A percentile compares a stretch with the other conserved stretches of the same genome.
Evolutionary conservation across 129 eudicot species (phyloP).

Genomic region (Solidago caesia): DNA sequence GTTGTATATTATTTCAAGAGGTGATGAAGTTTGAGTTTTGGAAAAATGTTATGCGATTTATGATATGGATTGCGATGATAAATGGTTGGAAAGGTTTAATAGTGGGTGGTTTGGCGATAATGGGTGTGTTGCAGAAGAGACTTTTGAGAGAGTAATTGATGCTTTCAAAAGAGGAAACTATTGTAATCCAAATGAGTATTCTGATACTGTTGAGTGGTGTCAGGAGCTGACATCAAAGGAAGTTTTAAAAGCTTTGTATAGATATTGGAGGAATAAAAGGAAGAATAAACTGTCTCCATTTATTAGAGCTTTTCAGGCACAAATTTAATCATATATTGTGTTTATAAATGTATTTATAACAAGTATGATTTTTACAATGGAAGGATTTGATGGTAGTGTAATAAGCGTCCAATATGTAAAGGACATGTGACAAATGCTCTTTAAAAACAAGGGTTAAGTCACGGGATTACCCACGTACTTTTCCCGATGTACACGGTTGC

Average conservation of each 20-base stretch:
- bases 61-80: slow-evolving; percentile 75
- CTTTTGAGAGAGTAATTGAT: slow-evolving; percentile 67
- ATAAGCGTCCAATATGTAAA: slow-evolving; percentile 11
- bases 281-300: slow-evolving; percentile 56
- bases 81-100: slow-evolving; percentile 55
- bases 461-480: too few relatives aligned
- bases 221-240: slow-evolving; percentile 44
- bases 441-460: slow-evolving; percentile 57
- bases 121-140: slow-evolving; percentile 41
- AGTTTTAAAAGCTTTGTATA: slow-evolving; percentile 49
- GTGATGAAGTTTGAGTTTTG: slow-evolving; percentile 70
- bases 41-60: slow-evolving; percentile 48
- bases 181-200: slow-evolving; percentile 41
- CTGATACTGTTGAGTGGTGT: slow-evolving; percentile 42
- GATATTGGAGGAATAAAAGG: slow-evolving; percentile 70
- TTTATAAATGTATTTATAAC: not conserved
- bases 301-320: slow-evolving; percentile 76
- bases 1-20: slow-evolving; percentile 47
- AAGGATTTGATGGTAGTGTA: slow-evolving; percentile 27
- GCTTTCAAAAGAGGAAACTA: slow-evolving; percentile 75
- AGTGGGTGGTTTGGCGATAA: slow-evolving; percentile 16
- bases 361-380: not conserved
- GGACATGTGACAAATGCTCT: slow-evolving; percentile 25
- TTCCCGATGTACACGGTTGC: too few relatives aligned
- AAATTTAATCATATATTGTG: not conserved